These are phyloP conservation scores for Dipteronia sinensis DNA, from an alignment of 345 rosid genomes.

Conservation along the genomic window DNA sequence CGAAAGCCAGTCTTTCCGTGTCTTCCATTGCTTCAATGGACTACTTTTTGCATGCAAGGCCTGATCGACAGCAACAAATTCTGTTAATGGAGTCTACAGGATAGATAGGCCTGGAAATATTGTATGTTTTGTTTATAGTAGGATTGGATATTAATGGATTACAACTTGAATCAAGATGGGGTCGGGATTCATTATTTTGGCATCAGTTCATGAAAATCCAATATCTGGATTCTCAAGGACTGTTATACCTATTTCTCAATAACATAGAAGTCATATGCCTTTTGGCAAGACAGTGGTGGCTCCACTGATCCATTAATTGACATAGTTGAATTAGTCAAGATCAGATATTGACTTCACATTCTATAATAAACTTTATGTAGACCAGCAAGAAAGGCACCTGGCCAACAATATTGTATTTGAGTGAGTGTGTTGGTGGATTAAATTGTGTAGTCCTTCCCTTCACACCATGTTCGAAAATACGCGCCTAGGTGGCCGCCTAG, in stretches of 20 bases:
- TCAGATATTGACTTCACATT: not conserved
- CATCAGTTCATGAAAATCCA: not conserved
- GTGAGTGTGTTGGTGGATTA: not conserved
- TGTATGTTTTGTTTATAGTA: not conserved
- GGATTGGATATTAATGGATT: conserved; percentile 8
- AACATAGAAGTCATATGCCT: not conserved
- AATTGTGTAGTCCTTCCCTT: no score
- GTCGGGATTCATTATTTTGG: not conserved
- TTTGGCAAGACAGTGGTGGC: not conserved
- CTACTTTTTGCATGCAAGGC: no score
- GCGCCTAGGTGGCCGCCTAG: no score
- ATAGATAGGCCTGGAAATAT: not conserved
- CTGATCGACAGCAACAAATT: not conserved
- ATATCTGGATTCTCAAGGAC: not conserved
- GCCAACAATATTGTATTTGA: not conserved
- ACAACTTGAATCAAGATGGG: not conserved
- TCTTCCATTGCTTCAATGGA: not conserved
- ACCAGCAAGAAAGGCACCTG: not conserved
- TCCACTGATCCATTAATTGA: not conserved
- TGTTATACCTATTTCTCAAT: not conserved
- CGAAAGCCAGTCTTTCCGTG: not conserved
- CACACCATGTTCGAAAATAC: no score
- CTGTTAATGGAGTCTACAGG: not conserved
- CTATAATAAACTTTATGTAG: not conserved
- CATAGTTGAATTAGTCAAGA: not conserved